Base-by-base conservation (phyloP, 257 asterid genomes). In the Cruciata laevipes region DNA sequence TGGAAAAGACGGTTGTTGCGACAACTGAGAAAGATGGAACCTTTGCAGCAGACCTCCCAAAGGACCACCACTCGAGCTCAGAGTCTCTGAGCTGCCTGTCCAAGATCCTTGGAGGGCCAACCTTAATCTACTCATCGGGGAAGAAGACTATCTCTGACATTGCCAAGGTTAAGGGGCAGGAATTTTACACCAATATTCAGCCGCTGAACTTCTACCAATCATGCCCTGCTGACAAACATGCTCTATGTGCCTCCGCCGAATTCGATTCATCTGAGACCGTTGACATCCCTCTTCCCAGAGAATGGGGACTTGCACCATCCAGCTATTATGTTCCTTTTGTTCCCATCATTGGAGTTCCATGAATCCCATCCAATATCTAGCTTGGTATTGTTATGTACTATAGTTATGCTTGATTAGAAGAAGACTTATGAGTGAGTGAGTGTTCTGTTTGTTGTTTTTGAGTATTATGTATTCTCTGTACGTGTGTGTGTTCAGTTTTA, bases 341-440 rank as follows among this genome's bases (percentile, higher is more conserved):
- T 44, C 99, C 97, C 66, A 90, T 94, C 7, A 90, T 94, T 56
- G 97, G 99, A 14, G 90, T 94, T 65, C 99, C 99, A 21, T 93
- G 74, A 80, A 47, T 20, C 21, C 3, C 0, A 47, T 17, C 51
- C 11, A 13, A 42, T 37, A 11, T 2, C 12, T 40, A 42, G 51
- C 51, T 42, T 42, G 51, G 51, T 47, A 14, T 16, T n/a, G n/a
- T n/a, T 47, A 47, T 47, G 20, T 47, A 14, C 11, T 10, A 42
- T 10, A 4, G 20, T 47, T 16, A 6, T 47, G 55, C 20, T 47
- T 47, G 3, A 42, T 42, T 42, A 42, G 51, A 42, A 2, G 51
- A 42, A 47, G 55, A 16, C 21, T 14, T 4, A 21, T 14, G 55
- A 44, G 53, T 10, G n/a, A 47, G 55, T 1, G 42, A 47, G 55